Conservation (phyloP, 345 rosid genomes). For the Pugionium cornutum region DNA sequence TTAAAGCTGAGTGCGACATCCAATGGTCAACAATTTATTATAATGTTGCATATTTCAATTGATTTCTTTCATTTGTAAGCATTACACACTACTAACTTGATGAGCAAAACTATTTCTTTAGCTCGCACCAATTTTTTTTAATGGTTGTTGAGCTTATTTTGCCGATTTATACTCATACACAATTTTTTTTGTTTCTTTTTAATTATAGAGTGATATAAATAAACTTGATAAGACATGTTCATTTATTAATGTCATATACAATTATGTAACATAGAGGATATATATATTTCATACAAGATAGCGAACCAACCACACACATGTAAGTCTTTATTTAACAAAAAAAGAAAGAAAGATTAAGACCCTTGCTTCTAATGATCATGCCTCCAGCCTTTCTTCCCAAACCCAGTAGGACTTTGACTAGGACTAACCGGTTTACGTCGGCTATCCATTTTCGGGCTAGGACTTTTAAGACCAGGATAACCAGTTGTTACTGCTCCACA, state of each 20-base stretch:
- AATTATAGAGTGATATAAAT: too few relatives aligned
- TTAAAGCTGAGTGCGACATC: too few relatives aligned
- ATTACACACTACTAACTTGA: too few relatives aligned
- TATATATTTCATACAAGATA: slow-evolving; percentile 7
- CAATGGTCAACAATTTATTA: too few relatives aligned
- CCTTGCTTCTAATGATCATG: slow-evolving; percentile 39
- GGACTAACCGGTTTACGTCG: slow-evolving; percentile 40
- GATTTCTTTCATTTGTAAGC: too few relatives aligned
- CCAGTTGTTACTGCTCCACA: slow-evolving; percentile 49
- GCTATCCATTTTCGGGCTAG: slow-evolving; percentile 46
- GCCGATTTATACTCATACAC: too few relatives aligned
- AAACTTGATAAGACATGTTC: not conserved
- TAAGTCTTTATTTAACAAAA: slow-evolving; percentile 23
- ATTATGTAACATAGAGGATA: slow-evolving; percentile 16
- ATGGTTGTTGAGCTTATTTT: too few relatives aligned
- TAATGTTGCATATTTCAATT: too few relatives aligned
- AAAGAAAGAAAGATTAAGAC: not conserved
- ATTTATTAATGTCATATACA: slow-evolving; percentile 33
- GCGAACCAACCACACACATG: slow-evolving; percentile 16
- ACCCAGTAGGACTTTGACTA: slow-evolving; percentile 49
- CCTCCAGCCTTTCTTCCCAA: slow-evolving; percentile 55
- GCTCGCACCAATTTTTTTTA: too few relatives aligned
- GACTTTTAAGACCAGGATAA: slow-evolving; percentile 61
- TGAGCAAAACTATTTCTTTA: too few relatives aligned
- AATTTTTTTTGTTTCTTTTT: too few relatives aligned